Base-by-base conservation (phyloP, 2,329 filamentous ascomycete species). In the Nothomitra cinnamomea region DNA sequence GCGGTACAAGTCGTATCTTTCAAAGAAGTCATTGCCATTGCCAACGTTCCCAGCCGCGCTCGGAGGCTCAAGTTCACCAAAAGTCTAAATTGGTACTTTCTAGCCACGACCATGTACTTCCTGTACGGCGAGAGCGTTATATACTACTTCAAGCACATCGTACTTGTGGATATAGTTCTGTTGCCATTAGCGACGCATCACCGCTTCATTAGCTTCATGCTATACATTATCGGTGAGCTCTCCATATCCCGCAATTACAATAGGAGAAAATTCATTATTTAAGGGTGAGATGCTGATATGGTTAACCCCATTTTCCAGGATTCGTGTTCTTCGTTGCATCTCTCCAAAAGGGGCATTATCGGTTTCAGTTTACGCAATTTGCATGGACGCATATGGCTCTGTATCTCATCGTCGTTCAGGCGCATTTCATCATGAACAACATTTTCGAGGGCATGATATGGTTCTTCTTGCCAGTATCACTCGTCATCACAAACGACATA, bases 361-460 rank as follows among this genome's bases (percentile, higher is more conserved):
- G 84, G 67, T 96, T 98, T 71, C 92, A 98, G 69, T 98, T 98
- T 70, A 95, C 89, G 57, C 92, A 98, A 69, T 98, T 96, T 64
- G 92, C 89, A 53, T 98, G 92, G 92, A 96, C 92, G 13, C 92
- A 98, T 68, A 96, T 98, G 89, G 92, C 94, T 3, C 79, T 98
- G 19, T 96, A 94, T 73, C 76, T 98, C 63, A 95, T 98, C 62
- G 90, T 96, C 40, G 89, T 95, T 4, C 89, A 98, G 69, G 89
- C 92, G 13, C 92, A 98, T 67, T 98, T 98, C 68, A 87, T 96
- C 71, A 96, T 98, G 87, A 98, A 98, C 77, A 98, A 98, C 69
- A 85, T 98, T 59, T 94, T 98, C 62, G 92, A 98, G 71, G 92
- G 92, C 71, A 88, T 98, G 85, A 94, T 98, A 66, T 98, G 92